These are phyloP conservation scores for Claviceps africana DNA, from an alignment of 2,329 filamentous ascomycete genomes.

Conservation along the genomic window DNA sequence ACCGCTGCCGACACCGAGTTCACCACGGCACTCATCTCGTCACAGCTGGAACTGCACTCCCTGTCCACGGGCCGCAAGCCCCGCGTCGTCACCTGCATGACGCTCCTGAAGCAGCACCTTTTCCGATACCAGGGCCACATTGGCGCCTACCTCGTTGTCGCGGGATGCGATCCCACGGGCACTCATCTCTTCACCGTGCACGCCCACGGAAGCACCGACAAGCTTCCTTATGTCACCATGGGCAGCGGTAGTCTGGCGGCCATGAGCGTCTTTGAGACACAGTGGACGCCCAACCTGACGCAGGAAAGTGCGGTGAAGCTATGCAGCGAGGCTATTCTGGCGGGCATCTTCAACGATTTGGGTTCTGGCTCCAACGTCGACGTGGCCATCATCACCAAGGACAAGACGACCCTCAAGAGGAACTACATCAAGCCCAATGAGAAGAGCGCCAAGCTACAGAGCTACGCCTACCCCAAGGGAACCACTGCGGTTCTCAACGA, in stretches of 20 bases:
- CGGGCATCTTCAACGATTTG: constrained; percentile 97
- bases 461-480: constrained; percentile 78
- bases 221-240: constrained; percentile 98
- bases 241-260: constrained; percentile 88
- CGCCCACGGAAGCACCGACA: constrained; percentile 95
- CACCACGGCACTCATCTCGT: constrained; percentile 95
- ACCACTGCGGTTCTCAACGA: constrained; percentile 95
- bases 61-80: constrained; percentile 93
- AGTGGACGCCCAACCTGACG: constrained; percentile 71
- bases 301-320: constrained; percentile 72
- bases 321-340: constrained; percentile 74
- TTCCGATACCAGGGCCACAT: constrained; percentile 98
- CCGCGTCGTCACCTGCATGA: constrained; percentile 98
- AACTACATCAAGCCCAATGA: constrained; percentile 91
- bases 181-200: constrained; percentile 95
- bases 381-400: constrained; percentile 84
- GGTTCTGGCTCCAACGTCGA: constrained; percentile 96
- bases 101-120: constrained; percentile 96
- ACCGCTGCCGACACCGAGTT: constrained; percentile 98
- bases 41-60: constrained; percentile 92
- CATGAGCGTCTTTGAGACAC: constrained; percentile 96
- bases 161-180: constrained; percentile 90
- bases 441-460: constrained; percentile 79
- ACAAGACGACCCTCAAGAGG: constrained; percentile 86
- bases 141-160: constrained; percentile 93